These are phyloP conservation scores for Pythium angustatum DNA, from an alignment of 352 stramenopile genomes.

Conservation along the genomic window DNA sequence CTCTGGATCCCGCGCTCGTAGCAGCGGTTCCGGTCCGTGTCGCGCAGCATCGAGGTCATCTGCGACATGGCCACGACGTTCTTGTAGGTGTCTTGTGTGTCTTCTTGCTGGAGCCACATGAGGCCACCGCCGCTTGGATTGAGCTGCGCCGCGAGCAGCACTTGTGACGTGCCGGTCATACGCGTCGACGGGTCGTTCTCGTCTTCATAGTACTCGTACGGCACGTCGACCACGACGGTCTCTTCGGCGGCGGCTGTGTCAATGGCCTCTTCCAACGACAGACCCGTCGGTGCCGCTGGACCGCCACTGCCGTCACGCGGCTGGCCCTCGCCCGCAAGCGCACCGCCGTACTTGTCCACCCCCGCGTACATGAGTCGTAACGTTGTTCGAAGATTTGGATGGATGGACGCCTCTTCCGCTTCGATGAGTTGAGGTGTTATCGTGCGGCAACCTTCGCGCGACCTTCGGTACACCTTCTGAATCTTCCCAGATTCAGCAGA, in stretches of 20 bases:
- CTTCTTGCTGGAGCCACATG: slow-evolving; percentile 81
- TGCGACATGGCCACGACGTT: slow-evolving; percentile 86
- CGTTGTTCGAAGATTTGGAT: slow-evolving; percentile 2
- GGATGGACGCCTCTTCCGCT: slow-evolving; percentile 26
- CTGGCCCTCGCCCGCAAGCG: slow-evolving; percentile 65
- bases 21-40: slow-evolving; percentile 72
- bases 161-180: slow-evolving; percentile 61
- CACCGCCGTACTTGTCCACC: slow-evolving; percentile 82
- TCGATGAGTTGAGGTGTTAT: slow-evolving; percentile 6
- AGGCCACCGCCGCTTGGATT: slow-evolving; percentile 71
- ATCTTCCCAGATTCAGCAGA: slow-evolving; percentile 5
- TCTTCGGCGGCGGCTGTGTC: slow-evolving; percentile 78
- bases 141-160: slow-evolving; percentile 70
- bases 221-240: slow-evolving; percentile 79
- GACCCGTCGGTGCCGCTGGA: slow-evolving; percentile 27
- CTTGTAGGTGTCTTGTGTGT: slow-evolving; percentile 64
- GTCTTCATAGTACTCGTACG: slow-evolving; percentile 78
- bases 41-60: slow-evolving; percentile 88
- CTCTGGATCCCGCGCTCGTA: slow-evolving; percentile 74
- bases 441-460: slow-evolving; percentile 7
- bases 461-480: slow-evolving; percentile 5
- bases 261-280: slow-evolving; percentile 75
- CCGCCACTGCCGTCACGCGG: slow-evolving; percentile 26
- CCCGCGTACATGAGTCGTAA: slow-evolving; percentile 78
- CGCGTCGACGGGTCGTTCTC: slow-evolving; percentile 55